These are phyloP conservation scores for Brassica carinata DNA, from an alignment of 345 rosid genomes.

Conservation along the genomic window DNA sequence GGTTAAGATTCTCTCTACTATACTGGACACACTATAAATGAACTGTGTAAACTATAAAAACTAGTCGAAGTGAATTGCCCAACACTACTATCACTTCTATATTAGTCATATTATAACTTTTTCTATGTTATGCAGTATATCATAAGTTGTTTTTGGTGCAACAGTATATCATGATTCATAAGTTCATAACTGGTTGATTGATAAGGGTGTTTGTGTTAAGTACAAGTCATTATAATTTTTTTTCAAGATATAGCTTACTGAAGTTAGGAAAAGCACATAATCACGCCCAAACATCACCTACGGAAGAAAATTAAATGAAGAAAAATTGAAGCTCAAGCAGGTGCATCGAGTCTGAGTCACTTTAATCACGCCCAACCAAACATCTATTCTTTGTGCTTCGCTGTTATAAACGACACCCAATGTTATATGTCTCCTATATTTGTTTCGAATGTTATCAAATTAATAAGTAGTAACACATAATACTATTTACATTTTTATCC, in stretches of 20 bases:
- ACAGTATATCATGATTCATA: background rate
- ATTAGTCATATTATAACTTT: background rate
- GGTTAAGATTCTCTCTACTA: too few species aligned
- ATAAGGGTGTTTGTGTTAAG: background rate
- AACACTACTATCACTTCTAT: too few species aligned
- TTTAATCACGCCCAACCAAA: conserved; percentile 44
- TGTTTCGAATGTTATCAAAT: background rate
- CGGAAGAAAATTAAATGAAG: conserved; percentile 29
- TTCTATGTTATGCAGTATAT: background rate
- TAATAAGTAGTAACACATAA: background rate
- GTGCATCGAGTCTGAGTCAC: conserved; percentile 30
- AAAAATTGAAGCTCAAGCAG: conserved; percentile 34
- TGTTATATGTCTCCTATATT: conserved; percentile 20
- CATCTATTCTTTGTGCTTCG: conserved; percentile 31
- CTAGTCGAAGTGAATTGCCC: too few species aligned
- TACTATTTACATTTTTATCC: background rate
- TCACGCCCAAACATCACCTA: conserved; percentile 21
- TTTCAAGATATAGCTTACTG: background rate
- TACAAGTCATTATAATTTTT: conserved; percentile 47
- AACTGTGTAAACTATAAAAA: too few species aligned
- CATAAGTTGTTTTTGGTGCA: background rate
- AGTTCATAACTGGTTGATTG: background rate
- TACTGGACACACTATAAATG: too few species aligned
- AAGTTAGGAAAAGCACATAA: conserved; percentile 16
- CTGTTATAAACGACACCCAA: conserved; percentile 22